Percentiles rank a stretch among this genome's conserved stretches.
These are phyloP conservation scores for Protomyces pachydermus DNA, from an alignment of 1,139 yeast genomes.

Conservation along the genomic window DNA sequence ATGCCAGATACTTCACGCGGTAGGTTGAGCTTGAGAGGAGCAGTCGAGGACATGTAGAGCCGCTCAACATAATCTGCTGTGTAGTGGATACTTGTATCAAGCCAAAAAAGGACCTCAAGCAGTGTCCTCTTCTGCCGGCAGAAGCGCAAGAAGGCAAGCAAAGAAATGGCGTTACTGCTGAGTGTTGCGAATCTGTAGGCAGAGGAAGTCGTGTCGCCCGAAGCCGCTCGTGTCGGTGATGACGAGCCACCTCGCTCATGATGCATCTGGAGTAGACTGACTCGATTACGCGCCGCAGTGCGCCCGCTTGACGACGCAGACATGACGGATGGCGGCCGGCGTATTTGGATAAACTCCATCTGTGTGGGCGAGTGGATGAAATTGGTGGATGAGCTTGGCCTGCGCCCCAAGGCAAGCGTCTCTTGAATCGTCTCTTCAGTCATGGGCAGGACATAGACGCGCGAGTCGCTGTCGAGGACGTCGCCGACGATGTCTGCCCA, in stretches of 20 bases:
- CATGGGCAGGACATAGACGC: constrained; percentile 9
- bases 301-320: background rate
- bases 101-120: constrained; percentile 14
- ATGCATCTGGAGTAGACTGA: background rate
- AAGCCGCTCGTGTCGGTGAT: background rate
- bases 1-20: constrained; percentile 12
- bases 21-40: constrained; percentile 14
- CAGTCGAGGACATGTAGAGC: constrained; percentile 4
- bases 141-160: constrained; percentile 12
- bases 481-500: constrained; percentile 17
- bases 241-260: background rate
- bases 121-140: constrained; percentile 12
- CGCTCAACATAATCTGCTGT: constrained; percentile 8
- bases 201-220: background rate
- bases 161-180: constrained; percentile 7
- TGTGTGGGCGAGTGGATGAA: background rate
- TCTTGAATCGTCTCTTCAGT: constrained; percentile 4
- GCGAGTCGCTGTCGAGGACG: constrained; percentile 15
- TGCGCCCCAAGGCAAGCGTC: background rate
- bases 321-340: background rate
- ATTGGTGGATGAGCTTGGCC: background rate
- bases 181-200: background rate
- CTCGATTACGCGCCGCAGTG: background rate
- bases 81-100: constrained; percentile 3
- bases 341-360: constrained; percentile 16